These are phyloP conservation scores for Alternaria ethzedia DNA, from an alignment of 2,329 filamentous ascomycete species.

Conservation along the genomic window DNA sequence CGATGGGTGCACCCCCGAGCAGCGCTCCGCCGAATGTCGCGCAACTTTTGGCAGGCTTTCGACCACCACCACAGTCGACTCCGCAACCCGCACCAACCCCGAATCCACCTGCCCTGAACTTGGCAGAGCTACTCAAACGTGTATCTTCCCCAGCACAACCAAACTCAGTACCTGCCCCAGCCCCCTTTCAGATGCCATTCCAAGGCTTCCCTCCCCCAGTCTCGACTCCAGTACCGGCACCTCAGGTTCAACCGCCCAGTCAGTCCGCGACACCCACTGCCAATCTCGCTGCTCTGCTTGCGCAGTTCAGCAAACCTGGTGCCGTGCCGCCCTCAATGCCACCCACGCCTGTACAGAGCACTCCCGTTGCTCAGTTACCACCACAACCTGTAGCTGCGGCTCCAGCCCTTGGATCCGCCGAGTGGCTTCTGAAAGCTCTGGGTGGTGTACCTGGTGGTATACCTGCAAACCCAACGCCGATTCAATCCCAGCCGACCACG, in stretches of 20 bases:
- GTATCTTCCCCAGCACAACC: conserved; percentile 37
- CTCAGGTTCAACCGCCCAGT: conserved; percentile 33
- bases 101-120: conserved; percentile 29
- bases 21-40: conserved; percentile 35
- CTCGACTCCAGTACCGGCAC: conserved; percentile 28
- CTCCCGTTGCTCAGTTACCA: conserved; percentile 25
- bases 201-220: conserved; percentile 27
- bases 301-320: conserved; percentile 38
- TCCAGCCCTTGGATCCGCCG: conserved; percentile 29
- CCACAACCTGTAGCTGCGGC: conserved; percentile 18
- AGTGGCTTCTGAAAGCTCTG: conserved; percentile 44
- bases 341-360: conserved; percentile 23
- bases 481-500: conserved; percentile 32
- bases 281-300: conserved; percentile 42
- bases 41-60: conserved; percentile 38
- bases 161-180: conserved; percentile 28
- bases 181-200: conserved; percentile 39
- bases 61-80: conserved; percentile 26
- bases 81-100: conserved; percentile 28
- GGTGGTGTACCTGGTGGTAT: conserved; percentile 33
- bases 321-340: conserved; percentile 23
- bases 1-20: conserved; percentile 23
- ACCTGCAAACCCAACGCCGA: conserved; percentile 34
- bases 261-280: conserved; percentile 33
- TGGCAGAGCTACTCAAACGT: conserved; percentile 39